A percentile compares a stretch with the other conserved stretches of the same genome.
These are phyloP conservation scores for Symbiodinium pilosum DNA, from an alignment of 73 alveolate genomes.

Conservation along the genomic window DNA sequence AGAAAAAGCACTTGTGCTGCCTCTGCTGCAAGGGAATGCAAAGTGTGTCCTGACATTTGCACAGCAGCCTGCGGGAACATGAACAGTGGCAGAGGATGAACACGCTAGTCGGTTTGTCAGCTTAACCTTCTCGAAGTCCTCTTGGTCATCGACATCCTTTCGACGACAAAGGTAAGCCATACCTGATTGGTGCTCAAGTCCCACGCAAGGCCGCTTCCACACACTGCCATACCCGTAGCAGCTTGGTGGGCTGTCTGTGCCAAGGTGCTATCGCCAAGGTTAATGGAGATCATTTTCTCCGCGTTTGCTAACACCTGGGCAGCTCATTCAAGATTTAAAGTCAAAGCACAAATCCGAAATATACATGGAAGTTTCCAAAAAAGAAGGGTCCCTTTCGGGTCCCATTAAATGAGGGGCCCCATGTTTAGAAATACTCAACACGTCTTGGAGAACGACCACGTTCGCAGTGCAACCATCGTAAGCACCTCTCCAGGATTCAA, in stretches of 20 bases:
- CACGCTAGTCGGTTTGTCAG: no score
- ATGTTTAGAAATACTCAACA: no score
- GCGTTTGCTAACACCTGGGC: slow-evolving; percentile 45
- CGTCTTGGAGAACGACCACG: neutral
- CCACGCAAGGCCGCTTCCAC: neutral
- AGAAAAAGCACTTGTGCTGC: slow-evolving; percentile 49
- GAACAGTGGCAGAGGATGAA: no score
- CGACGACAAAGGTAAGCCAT: slow-evolving; percentile 70
- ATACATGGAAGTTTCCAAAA: neutral
- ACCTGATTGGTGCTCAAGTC: neutral
- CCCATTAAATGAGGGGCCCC: no score
- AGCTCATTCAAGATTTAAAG: no score
- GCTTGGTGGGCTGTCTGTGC: no score
- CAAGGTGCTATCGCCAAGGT: slow-evolving; percentile 35
- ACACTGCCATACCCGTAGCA: no score
- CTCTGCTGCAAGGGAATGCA: slow-evolving; percentile 75
- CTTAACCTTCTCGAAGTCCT: neutral
- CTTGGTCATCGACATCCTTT: slow-evolving; percentile 59
- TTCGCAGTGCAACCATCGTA: slow-evolving; percentile 90
- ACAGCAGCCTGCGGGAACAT: no score
- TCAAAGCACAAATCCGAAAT: neutral
- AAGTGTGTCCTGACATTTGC: neutral
- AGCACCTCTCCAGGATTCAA: neutral
- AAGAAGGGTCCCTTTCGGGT: neutral
- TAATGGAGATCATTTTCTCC: slow-evolving; percentile 65